Evolutionary conservation across 2,329 filamentous ascomycete genomes (phyloP).

Genomic region (Penicillium sp.): DNA sequence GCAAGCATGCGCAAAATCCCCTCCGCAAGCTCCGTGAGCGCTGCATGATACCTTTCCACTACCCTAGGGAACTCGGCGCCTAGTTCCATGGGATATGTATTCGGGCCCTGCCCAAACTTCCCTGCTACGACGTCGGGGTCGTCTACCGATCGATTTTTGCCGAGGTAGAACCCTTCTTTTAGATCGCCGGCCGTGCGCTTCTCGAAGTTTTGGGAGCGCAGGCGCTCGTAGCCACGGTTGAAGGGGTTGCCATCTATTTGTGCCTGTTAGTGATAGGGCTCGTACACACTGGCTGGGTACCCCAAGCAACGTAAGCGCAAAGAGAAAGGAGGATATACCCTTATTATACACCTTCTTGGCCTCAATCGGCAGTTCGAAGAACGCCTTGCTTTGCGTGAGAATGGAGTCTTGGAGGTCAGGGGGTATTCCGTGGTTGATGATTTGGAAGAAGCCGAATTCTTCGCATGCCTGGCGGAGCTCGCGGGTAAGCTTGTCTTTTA

Average conservation of each 20-base stretch:
- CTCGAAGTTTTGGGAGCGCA: background rate
- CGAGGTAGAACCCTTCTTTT: too few species aligned
- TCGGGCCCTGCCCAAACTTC: constrained; percentile 26
- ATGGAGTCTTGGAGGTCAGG: background rate
- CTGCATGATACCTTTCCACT: constrained; percentile 34
- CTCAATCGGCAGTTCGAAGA: constrained; percentile 14
- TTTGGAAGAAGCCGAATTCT: constrained; percentile 38
- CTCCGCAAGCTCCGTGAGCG: constrained; percentile 34
- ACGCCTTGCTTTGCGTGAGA: background rate
- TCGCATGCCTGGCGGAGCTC: constrained; percentile 7
- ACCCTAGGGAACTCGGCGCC: constrained; percentile 30
- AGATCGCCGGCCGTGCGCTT: too few species aligned
- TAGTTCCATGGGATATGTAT: constrained; percentile 34
- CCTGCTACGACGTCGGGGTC: too few species aligned
- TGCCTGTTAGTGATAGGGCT: too few species aligned
- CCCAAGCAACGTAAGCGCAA: too few species aligned
- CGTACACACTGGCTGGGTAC: too few species aligned
- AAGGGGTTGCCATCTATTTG: too few species aligned
- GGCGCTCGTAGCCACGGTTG: constrained; percentile 16
- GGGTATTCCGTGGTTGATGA: constrained; percentile 37
- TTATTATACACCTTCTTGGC: constrained; percentile 18
- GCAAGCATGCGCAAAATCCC: constrained; percentile 28
- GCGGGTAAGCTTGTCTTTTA: too few species aligned
- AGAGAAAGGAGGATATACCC: constrained; percentile 14
- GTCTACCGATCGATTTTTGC: too few species aligned